These are phyloP conservation scores for Phaeosphaeriaceae sp. DNA, from an alignment of 2,329 filamentous ascomycete genomes.

Conservation along the genomic window DNA sequence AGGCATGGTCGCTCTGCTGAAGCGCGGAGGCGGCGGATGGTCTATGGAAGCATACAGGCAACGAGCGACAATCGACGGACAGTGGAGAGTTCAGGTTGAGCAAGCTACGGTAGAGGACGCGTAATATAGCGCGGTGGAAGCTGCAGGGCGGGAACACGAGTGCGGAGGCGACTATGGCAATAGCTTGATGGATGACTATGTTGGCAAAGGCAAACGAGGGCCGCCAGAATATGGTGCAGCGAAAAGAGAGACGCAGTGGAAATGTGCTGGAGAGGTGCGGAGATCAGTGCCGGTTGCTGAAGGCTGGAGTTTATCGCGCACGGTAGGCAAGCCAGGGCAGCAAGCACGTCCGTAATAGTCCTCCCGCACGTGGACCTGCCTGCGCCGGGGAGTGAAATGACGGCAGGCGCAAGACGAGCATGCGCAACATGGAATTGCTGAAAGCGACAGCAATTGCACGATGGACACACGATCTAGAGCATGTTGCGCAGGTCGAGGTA, in stretches of 20 bases:
- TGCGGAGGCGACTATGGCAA: slow-evolving; percentile 26
- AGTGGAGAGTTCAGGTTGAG: slow-evolving; percentile 14
- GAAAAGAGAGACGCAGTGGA: slow-evolving; percentile 14
- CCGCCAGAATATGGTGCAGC: slow-evolving; percentile 23
- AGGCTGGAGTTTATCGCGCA: slow-evolving; percentile 8
- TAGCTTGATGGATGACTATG: slow-evolving; percentile 20
- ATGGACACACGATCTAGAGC: background rate
- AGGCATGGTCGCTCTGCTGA: slow-evolving; percentile 47
- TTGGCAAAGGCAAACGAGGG: slow-evolving; percentile 29
- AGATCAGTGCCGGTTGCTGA: too few species aligned
- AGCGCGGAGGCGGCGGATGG: slow-evolving; percentile 9
- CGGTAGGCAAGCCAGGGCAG: slow-evolving; percentile 12
- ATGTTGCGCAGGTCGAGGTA: slow-evolving; percentile 3
- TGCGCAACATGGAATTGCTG: background rate
- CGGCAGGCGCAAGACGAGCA: background rate
- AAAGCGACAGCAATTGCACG: background rate
- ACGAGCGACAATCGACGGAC: slow-evolving; percentile 18
- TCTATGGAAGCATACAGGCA: slow-evolving; percentile 24
- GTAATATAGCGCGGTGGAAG: slow-evolving; percentile 30
- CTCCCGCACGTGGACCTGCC: background rate
- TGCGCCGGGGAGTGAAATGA: background rate
- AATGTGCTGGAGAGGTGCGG: background rate
- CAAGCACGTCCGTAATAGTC: slow-evolving; percentile 8
- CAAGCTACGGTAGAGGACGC: slow-evolving; percentile 26
- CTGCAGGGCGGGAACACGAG: slow-evolving; percentile 19